These are phyloP conservation scores for Rubia tinctorum DNA, from an alignment of 305 asterid genomes.

Conservation along the genomic window DNA sequence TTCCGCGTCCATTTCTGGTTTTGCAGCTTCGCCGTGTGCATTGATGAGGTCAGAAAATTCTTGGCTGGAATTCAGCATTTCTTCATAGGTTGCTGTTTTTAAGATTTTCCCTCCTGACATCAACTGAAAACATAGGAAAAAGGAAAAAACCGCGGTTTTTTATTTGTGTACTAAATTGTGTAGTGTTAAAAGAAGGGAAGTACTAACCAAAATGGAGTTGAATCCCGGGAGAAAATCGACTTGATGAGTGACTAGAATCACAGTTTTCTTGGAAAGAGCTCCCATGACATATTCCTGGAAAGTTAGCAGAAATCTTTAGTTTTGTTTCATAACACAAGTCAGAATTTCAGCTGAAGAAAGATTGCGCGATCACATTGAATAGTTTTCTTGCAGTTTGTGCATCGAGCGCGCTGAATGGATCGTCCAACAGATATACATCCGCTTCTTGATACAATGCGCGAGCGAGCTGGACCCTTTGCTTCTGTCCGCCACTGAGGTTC, in stretches of 20 bases:
- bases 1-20: constrained; percentile 36
- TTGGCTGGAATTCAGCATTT: constrained; percentile 58
- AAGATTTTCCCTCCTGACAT: constrained; percentile 79
- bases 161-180: no score
- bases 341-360: neutral
- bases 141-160: neutral
- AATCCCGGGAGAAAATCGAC: constrained; percentile 95
- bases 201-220: constrained; percentile 81
- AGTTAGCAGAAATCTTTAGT: constrained; percentile 5
- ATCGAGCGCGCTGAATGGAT: constrained; percentile 97
- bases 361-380: constrained; percentile 50
- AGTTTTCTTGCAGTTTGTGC: constrained; percentile 91
- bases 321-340: neutral
- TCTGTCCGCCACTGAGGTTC: constrained; percentile 97
- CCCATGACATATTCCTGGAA: constrained; percentile 82
- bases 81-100: constrained; percentile 66
- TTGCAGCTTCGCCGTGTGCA: constrained; percentile 85
- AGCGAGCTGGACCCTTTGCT: constrained; percentile 92
- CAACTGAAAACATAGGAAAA: constrained; percentile 41
- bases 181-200: neutral
- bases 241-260: constrained; percentile 92
- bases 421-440: constrained; percentile 85
- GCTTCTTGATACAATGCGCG: constrained; percentile 88
- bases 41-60: constrained; percentile 72
- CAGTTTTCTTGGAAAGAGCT: constrained; percentile 74